Percentiles rank a stretch among this genome's conserved stretches.
Conservation (phyloP, 208 protist genomes). For the Leishmania tarentolae region DNA sequence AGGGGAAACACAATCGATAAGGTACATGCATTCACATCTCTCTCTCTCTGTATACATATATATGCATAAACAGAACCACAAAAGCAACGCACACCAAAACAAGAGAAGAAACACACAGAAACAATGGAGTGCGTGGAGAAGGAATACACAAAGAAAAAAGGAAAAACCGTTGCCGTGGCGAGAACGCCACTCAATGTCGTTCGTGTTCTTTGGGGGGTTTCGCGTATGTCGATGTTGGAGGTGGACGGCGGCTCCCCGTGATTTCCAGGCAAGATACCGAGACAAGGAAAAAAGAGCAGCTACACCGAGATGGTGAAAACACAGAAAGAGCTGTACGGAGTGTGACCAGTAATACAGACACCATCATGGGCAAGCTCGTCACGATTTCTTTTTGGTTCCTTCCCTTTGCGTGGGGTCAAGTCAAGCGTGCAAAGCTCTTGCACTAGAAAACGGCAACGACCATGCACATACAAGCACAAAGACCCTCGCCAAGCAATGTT, state of each 20-base stretch:
- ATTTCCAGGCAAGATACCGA: background rate
- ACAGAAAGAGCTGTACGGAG: background rate
- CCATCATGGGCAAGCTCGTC: background rate
- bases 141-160: background rate
- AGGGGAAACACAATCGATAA: background rate
- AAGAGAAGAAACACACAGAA: background rate
- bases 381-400: background rate
- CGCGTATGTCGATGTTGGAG: background rate
- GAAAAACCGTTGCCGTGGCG: background rate
- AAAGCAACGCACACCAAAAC: background rate
- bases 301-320: conserved; percentile 19
- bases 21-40: background rate
- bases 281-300: background rate
- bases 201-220: background rate
- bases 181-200: background rate
- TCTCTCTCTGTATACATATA: too few relatives aligned
- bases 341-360: background rate
- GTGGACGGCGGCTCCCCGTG: background rate
- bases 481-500: background rate
- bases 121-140: background rate
- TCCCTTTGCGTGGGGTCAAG: background rate
- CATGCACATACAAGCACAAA: background rate
- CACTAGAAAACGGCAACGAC: background rate
- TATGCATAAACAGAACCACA: too few relatives aligned
- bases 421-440: background rate